Conservation (phyloP, 768 basidiomycete species). For the Naematelia aurantialba region DNA sequence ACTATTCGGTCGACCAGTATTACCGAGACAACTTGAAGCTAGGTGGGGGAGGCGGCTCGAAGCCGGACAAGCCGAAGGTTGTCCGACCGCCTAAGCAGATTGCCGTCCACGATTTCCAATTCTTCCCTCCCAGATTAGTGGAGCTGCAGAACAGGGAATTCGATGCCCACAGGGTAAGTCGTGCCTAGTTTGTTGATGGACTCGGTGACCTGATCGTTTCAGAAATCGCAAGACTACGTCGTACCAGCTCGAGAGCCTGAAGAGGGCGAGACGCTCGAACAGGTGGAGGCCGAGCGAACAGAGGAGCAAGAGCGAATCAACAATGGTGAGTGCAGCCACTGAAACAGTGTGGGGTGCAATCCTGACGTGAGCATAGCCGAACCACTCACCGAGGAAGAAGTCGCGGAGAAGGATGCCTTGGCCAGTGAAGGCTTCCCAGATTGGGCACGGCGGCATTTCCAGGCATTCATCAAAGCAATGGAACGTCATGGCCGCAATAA, state of each 20-base stretch:
- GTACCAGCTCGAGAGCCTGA: slow-evolving; percentile 62
- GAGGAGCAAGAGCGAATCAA: slow-evolving; percentile 85
- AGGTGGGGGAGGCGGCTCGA: slow-evolving; percentile 62
- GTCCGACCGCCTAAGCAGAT: slow-evolving; percentile 86
- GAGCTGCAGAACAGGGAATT: slow-evolving; percentile 83
- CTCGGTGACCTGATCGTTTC: background rate
- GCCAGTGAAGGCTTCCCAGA: slow-evolving; percentile 75
- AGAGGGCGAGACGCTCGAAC: slow-evolving; percentile 73
- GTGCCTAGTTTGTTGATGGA: slow-evolving; percentile 41
- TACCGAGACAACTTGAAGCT: slow-evolving; percentile 86
- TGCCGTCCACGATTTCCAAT: slow-evolving; percentile 88
- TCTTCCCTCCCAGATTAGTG: slow-evolving; percentile 77
- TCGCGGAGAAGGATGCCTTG: slow-evolving; percentile 71
- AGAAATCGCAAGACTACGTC: slow-evolving; percentile 49
- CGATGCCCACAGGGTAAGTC: slow-evolving; percentile 36
- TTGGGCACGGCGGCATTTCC: slow-evolving; percentile 92
- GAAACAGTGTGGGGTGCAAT: background rate
- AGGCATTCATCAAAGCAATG: slow-evolving; percentile 76
- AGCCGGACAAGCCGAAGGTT: slow-evolving; percentile 70
- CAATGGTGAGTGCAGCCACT: slow-evolving; percentile 57
- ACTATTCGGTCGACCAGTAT: slow-evolving; percentile 92
- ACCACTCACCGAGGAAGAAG: slow-evolving; percentile 83
- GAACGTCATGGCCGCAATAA: slow-evolving; percentile 69
- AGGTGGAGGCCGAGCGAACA: slow-evolving; percentile 72
- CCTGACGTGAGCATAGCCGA: slow-evolving; percentile 60